Base-by-base conservation (phyloP, 345 rosid species). In the Hirschfeldia incana region DNA sequence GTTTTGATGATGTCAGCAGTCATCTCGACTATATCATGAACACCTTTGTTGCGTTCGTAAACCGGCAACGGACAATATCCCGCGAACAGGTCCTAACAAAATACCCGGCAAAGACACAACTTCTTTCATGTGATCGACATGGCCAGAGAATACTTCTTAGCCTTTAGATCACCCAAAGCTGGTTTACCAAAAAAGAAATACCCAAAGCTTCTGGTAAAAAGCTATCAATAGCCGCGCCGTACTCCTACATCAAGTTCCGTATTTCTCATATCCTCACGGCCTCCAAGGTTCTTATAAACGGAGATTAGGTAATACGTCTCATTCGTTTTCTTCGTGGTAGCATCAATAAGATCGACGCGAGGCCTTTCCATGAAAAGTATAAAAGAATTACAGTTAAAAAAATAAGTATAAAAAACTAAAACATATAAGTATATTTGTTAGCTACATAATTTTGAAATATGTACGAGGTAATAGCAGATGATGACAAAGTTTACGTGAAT, bases 21-120 rank as follows among this genome's bases (percentile, higher is more conserved):
- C 81, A 76, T 77, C 29, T 60, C 68, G 6, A 81, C 80, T 9
- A 81, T 69, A 62, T 77, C 78, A 73, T 81, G 81, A 3, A 26
- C 42, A 5, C 26, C 75, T 28, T 60, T 46, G 67, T 73, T 67
- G 51, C 62, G 78, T 36, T 0, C 1, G 51, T 2, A 21, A 21
- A 21, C 21, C 21, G 71, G 67, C 1, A 21, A 36, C 12, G 73
- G 73, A 51, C 21, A 33, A 6, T 1, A 3, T 21, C 61, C 67
- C 2, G 74, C 28, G 12, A 68, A 76, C 53, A 21, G 77, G 1
- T 5, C 5, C 42, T 73, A 42, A 49, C 77, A 78, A 26, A 26
- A 2, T 0, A 33, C 0, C 8, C 0, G 77, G 76, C 17, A 1
- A 57, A 0, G 26, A 11, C 10, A 74, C 68, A 55, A 69, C 76